These are phyloP conservation scores for Didymella pomorum DNA, from an alignment of 2,329 filamentous ascomycete species.

Conservation along the genomic window DNA sequence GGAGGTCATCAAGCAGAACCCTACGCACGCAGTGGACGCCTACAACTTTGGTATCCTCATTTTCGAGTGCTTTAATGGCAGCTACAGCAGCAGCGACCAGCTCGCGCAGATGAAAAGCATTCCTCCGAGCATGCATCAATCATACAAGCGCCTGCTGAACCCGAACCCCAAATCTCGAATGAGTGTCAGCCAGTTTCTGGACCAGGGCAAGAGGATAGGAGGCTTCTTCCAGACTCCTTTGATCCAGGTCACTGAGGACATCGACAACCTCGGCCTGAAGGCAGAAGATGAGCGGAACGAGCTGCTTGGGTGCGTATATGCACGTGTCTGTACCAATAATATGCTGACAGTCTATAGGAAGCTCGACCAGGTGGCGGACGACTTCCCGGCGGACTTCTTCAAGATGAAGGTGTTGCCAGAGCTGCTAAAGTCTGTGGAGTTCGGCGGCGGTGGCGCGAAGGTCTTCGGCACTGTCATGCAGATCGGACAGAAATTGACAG, in stretches of 20 bases:
- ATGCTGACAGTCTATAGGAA: conserved; percentile 58
- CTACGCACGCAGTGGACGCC: conserved; percentile 82
- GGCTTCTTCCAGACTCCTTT: conserved; percentile 93
- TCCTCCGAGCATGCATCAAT: conserved; percentile 85
- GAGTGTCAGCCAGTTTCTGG: conserved; percentile 84
- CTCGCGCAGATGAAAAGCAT: conserved; percentile 85
- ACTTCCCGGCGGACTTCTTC: conserved; percentile 98
- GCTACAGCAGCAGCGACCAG: conserved; percentile 78
- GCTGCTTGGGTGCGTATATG: conserved; percentile 70
- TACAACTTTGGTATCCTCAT: conserved; percentile 86
- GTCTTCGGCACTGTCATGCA: conserved; percentile 89
- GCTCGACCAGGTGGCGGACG: conserved; percentile 84
- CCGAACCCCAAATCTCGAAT: conserved; percentile 88
- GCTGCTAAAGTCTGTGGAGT: conserved; percentile 97
- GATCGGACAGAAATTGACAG: conserved; percentile 84
- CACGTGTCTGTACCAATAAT: neutral
- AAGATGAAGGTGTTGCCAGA: conserved; percentile 96
- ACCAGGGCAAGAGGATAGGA: conserved; percentile 82
- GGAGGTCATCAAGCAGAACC: conserved; percentile 86
- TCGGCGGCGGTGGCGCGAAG: conserved; percentile 92
- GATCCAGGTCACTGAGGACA: conserved; percentile 89
- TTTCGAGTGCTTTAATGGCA: conserved; percentile 90
- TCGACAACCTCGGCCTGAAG: conserved; percentile 92
- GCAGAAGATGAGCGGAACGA: conserved; percentile 81
- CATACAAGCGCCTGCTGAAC: conserved; percentile 88